These are phyloP conservation scores for Entomortierella parvispora DNA, from an alignment of 192 early-diverging fungal genomes.

Conservation along the genomic window DNA sequence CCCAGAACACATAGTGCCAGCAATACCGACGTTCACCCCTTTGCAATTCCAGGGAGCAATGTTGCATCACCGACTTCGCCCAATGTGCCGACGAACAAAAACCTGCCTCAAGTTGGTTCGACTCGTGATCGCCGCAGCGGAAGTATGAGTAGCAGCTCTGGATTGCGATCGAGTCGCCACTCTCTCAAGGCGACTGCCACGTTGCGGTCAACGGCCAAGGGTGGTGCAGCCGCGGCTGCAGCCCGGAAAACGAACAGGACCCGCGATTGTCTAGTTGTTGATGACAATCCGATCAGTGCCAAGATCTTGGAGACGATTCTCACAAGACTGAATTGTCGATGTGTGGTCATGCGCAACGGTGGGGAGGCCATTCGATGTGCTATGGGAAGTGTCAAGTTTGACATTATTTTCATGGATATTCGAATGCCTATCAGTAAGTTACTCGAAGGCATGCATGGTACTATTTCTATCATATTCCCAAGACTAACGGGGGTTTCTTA, in stretches of 20 bases:
- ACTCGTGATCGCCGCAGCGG: constrained; percentile 47
- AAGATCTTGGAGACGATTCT: constrained; percentile 94
- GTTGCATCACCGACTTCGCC: constrained; percentile 34
- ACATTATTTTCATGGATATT: constrained; percentile 94
- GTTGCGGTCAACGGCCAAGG: constrained; percentile 39
- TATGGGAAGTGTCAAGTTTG: constrained; percentile 90
- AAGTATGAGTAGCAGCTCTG: constrained; percentile 35
- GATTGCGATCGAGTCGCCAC: constrained; percentile 44
- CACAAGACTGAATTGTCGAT: constrained; percentile 75
- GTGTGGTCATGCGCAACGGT: constrained; percentile 88
- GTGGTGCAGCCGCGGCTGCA: not conserved
- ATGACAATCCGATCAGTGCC: constrained; percentile 90
- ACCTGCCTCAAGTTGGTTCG: constrained; percentile 16
- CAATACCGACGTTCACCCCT: constrained; percentile 42
- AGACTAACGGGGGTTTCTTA: not conserved
- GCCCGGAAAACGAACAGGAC: constrained; percentile 33
- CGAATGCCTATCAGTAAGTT: constrained; percentile 92
- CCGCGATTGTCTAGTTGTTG: constrained; percentile 80
- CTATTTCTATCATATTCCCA: not conserved
- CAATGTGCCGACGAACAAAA: constrained; percentile 29
- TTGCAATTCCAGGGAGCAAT: constrained; percentile 20
- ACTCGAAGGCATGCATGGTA: not conserved
- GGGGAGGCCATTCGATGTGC: constrained; percentile 91
- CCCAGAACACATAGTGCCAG: constrained; percentile 41
- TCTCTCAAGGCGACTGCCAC: constrained; percentile 46